Conservation (phyloP, 1,139 yeast species). For the Nadsonia commutata region DNA sequence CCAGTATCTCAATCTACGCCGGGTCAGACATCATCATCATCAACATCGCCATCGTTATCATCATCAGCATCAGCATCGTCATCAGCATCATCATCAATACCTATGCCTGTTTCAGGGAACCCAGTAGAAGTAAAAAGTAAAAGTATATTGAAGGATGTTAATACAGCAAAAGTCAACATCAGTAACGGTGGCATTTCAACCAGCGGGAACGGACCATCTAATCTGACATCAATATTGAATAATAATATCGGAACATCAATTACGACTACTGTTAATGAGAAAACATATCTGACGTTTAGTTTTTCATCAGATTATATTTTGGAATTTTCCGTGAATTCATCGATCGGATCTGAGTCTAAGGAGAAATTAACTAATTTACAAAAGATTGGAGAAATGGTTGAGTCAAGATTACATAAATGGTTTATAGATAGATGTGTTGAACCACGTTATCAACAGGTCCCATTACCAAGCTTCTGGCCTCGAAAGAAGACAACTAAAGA, state of each 20-base stretch:
- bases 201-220: neutral
- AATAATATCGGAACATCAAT: conserved; percentile 14
- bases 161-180: neutral
- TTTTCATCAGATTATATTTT: conserved; percentile 82
- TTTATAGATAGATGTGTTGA: conserved; percentile 86
- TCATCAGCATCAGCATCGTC: neutral
- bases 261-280: conserved; percentile 19
- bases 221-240: neutral
- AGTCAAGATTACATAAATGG: conserved; percentile 72
- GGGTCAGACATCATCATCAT: neutral
- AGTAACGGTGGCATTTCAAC: neutral
- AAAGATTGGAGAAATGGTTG: conserved; percentile 73
- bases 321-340: conserved; percentile 71
- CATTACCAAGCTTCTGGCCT: conserved; percentile 85
- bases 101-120: neutral
- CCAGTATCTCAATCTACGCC: neutral
- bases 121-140: neutral
- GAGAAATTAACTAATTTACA: conserved; percentile 89
- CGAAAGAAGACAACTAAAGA: conserved; percentile 48
- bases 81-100: neutral
- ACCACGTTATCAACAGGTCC: conserved; percentile 78
- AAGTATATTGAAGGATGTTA: neutral
- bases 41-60: neutral
- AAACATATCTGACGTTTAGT: conserved; percentile 70
- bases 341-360: conserved; percentile 67